A percentile compares a stretch with the other conserved stretches of the same genome.
phyloP scores from a whole-genome alignment of 2,329 filamentous ascomycete genomes.

The Phaeosphaeriaceae sp. region DNA sequence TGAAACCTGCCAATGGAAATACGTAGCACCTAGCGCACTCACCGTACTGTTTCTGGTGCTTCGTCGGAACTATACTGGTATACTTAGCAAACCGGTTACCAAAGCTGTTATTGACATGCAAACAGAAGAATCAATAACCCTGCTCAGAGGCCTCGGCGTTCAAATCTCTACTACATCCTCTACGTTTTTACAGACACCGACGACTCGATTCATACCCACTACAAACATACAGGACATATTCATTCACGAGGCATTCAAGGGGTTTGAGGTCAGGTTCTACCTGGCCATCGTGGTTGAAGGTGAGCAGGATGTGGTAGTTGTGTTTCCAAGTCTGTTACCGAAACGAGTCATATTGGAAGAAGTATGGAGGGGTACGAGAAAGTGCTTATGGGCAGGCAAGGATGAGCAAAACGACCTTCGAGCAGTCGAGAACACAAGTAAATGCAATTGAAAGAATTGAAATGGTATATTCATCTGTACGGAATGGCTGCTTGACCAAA shows the following conservation, averaged over 20 bases:
- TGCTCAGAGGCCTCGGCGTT: slow-evolving; percentile 86
- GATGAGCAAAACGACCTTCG: neutral
- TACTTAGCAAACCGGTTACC: slow-evolving; percentile 9
- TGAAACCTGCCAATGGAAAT: slow-evolving; percentile 51
- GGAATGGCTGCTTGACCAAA: no score
- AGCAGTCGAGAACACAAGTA: slow-evolving; percentile 1
- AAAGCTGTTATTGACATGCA: slow-evolving; percentile 8
- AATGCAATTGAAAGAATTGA: neutral
- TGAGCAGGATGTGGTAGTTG: slow-evolving; percentile 88
- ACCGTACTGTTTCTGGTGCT: slow-evolving; percentile 54
- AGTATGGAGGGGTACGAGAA: slow-evolving; percentile 86
- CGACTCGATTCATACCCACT: slow-evolving; percentile 84
- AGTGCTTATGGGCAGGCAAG: slow-evolving; percentile 75
- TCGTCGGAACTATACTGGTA: slow-evolving; percentile 60
- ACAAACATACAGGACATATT: slow-evolving; percentile 91
- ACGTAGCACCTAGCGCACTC: slow-evolving; percentile 48
- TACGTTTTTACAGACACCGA: slow-evolving; percentile 68
- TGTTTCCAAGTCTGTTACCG: slow-evolving; percentile 85
- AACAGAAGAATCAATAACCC: slow-evolving; percentile 81
- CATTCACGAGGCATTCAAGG: slow-evolving; percentile 92
- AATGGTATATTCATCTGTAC: neutral
- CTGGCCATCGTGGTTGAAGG: slow-evolving; percentile 88
- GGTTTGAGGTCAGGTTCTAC: slow-evolving; percentile 90
- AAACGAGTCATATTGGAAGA: slow-evolving; percentile 76
- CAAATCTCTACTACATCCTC: slow-evolving; percentile 79